Conservation (phyloP, 2,329 filamentous ascomycete species). For the Penicillium brevicompactum region DNA sequence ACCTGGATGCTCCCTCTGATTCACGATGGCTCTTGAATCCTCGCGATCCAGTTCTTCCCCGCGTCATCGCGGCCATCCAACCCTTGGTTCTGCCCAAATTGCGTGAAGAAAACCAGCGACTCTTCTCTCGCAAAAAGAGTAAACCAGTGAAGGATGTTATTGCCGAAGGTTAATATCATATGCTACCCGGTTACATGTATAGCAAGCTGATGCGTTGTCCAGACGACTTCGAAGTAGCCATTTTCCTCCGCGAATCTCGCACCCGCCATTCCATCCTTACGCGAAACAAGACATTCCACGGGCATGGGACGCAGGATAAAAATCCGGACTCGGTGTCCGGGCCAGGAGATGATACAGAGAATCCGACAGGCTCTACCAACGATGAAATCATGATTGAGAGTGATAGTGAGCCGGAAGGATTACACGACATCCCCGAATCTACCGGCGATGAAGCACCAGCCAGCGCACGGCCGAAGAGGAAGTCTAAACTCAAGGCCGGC, state of each 20-base stretch:
- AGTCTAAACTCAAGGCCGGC: background rate
- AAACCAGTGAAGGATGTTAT: constrained; percentile 87
- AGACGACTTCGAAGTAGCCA: constrained; percentile 95
- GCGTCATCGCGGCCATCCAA: constrained; percentile 80
- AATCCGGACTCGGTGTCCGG: background rate
- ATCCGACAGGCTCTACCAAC: constrained; percentile 23
- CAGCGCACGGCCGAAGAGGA: background rate
- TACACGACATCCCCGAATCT: constrained; percentile 62
- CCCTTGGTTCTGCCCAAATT: constrained; percentile 89
- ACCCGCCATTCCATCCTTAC: constrained; percentile 84
- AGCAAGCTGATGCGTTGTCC: constrained; percentile 82
- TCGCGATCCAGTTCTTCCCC: constrained; percentile 73
- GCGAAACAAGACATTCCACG: constrained; percentile 77
- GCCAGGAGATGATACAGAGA: constrained; percentile 29
- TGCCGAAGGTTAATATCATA: constrained; percentile 63
- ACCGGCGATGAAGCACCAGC: constrained; percentile 28
- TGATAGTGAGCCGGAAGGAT: constrained; percentile 55
- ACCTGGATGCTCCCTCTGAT: constrained; percentile 86
- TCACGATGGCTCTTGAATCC: constrained; percentile 81
- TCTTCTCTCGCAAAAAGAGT: constrained; percentile 69
- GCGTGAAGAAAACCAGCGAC: constrained; percentile 74
- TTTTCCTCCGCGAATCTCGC: constrained; percentile 85
- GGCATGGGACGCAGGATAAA: constrained; percentile 37
- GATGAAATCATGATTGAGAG: constrained; percentile 59
- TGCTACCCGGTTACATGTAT: constrained; percentile 15